Conservation (phyloP, 2,329 filamentous ascomycete genomes). For the Pseudogymnoascus destructans region DNA sequence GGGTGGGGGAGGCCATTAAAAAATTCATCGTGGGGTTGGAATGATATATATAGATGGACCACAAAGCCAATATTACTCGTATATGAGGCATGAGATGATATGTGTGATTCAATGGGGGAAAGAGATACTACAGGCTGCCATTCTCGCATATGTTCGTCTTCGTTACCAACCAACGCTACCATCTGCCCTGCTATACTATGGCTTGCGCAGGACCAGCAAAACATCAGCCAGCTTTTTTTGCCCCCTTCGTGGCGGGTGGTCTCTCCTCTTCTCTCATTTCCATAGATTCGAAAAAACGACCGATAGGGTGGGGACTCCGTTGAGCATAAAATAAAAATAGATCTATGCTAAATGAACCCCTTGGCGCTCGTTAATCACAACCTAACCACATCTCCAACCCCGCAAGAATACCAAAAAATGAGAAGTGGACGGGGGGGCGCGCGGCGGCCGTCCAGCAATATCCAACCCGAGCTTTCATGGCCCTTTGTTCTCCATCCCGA, state of each 20-base stretch:
- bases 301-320: background rate
- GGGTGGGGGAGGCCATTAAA: conserved; percentile 55
- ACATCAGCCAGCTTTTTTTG: background rate
- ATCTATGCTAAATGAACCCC: conserved; percentile 1
- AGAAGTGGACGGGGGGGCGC: background rate
- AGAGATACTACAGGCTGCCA: conserved; percentile 3
- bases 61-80: background rate
- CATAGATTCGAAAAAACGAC: background rate
- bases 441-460: background rate
- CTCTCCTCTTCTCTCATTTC: background rate
- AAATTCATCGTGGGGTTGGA: conserved; percentile 15
- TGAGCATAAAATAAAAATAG: conserved; percentile 6
- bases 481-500: conserved; percentile 1
- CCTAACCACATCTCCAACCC: background rate
- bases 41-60: background rate
- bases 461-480: background rate
- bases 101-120: background rate
- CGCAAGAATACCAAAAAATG: background rate
- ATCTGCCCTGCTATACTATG: background rate
- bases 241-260: background rate
- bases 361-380: conserved; percentile 3
- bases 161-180: background rate
- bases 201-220: background rate
- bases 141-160: conserved; percentile 3
- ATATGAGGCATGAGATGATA: background rate